Percentiles rank a stretch among this genome's conserved stretches.
phyloP scores from a whole-genome alignment of 2,329 filamentous ascomycete genomes.

The Alternaria sp. region DNA sequence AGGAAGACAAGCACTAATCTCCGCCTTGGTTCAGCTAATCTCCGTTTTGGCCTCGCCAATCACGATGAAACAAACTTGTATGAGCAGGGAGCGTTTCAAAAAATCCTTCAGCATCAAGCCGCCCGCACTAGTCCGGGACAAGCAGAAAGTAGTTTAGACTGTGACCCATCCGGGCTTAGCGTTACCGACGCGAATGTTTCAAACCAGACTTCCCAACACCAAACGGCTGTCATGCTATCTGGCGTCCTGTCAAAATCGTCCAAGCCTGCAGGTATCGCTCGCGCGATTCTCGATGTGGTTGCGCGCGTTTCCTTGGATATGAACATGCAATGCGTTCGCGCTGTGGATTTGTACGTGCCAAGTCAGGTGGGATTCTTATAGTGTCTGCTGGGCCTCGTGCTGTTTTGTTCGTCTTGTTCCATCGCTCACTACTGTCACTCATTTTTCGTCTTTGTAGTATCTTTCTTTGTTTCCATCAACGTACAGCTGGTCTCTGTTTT shows the following conservation, averaged over 20 bases:
- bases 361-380: constrained; percentile 19
- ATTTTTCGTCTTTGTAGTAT: constrained; percentile 27
- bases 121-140: constrained; percentile 12
- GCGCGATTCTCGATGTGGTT: constrained; percentile 29
- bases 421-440: constrained; percentile 32
- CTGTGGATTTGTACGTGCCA: constrained; percentile 13
- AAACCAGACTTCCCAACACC: constrained; percentile 24
- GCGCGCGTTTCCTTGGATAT: constrained; percentile 15
- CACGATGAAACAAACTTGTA: constrained; percentile 28
- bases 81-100: constrained; percentile 26
- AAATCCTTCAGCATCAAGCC: constrained; percentile 27
- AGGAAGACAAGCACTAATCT: constrained; percentile 4
- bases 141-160: constrained; percentile 3
- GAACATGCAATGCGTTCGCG: constrained; percentile 3
- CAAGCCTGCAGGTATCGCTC: constrained; percentile 17
- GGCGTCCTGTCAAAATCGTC: constrained; percentile 20
- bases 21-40: constrained; percentile 19
- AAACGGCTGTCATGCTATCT: constrained; percentile 19
- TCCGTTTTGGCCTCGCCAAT: constrained; percentile 17
- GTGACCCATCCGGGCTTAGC: constrained; percentile 16
- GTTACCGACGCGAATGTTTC: constrained; percentile 28
- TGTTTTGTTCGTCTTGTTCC: constrained; percentile 5
- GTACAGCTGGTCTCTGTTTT: constrained; percentile 38
- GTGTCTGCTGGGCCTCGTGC: constrained; percentile 15
- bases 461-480: constrained; percentile 18